Base-by-base conservation (phyloP, 2,329 filamentous ascomycete genomes). In the Cladosporium sp. region DNA sequence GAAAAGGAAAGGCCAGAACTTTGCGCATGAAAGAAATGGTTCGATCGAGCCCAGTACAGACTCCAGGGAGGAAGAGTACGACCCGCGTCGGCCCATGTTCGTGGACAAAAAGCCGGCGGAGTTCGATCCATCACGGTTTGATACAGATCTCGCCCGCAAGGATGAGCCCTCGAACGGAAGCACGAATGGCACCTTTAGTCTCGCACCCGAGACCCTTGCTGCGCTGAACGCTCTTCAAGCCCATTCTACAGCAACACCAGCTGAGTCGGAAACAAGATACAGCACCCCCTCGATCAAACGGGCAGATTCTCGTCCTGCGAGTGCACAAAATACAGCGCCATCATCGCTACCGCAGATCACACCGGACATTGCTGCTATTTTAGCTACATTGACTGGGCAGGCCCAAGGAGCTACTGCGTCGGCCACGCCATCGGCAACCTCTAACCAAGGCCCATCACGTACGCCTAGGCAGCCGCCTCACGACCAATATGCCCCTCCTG, bases 21-120 rank as follows among this genome's bases (percentile, higher is more conserved):
- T 23, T 62, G 33, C 35, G 8, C 33, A 56, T 14, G 61, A 18
- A 5, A 56, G 50, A 14, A 70, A 67, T 35, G 72, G 72, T 21
- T 74, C 71, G 69, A 49, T 71, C 26, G 77, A 74, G 21, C 75
- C 76, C 40, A 70, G 76, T 40, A 75, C 77, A 35, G 76, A 78
- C 65, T 72, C 76, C 11, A 75, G 71, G 2, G 80, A 82, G 63
- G 79, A 83, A 70, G 82, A 84, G 68, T 84, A 84, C 72, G 80
- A 83, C 71, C 79, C 80, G 35, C 78, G 78, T 64, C 76, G 76
- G 31, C 81, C 81, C 3, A 69, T 71, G 52, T 68, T 71, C 31
- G 63, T n/a, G 61, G 69, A 60, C 40, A 67, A 33, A 60, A 68
- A 64, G 60, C 46, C 57, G 10, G 28, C 37, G 8, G 44, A 55